Percentiles rank a stretch among this genome's conserved stretches.
phyloP scores from a whole-genome alignment of 2,329 filamentous ascomycete genomes.

The Verticillium albo-atrum region DNA sequence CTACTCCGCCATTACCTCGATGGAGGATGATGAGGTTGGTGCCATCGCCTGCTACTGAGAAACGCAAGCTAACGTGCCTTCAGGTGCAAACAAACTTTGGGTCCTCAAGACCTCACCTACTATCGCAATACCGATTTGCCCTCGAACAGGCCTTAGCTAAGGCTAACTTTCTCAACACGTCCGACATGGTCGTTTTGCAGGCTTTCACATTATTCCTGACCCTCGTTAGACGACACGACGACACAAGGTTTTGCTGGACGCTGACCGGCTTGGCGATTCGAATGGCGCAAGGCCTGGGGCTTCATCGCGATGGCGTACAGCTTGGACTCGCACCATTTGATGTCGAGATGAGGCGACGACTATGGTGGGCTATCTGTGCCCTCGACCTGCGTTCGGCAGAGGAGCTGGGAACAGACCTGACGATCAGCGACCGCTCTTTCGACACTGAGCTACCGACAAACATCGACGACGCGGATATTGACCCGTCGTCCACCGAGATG shows the following conservation, averaged over 20 bases:
- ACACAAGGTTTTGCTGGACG: constrained; percentile 55
- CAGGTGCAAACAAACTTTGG: constrained; percentile 35
- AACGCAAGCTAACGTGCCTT: neutral
- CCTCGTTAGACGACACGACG: constrained; percentile 40
- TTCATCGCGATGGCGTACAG: constrained; percentile 51
- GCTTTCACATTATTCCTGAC: constrained; percentile 53
- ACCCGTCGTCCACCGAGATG: constrained; percentile 39
- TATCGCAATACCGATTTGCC: constrained; percentile 45
- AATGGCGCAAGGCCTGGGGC: constrained; percentile 55
- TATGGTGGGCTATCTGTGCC: constrained; percentile 58
- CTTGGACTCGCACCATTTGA: constrained; percentile 53
- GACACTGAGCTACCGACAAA: constrained; percentile 47
- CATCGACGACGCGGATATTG: constrained; percentile 44
- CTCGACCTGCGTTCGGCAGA: constrained; percentile 53
- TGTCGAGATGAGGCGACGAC: constrained; percentile 53
- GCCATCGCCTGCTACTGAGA: neutral
- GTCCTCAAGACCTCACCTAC: constrained; percentile 37
- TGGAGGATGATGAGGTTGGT: constrained; percentile 52
- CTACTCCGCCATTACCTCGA: constrained; percentile 51
- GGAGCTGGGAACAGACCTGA: constrained; percentile 44
- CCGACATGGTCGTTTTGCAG: constrained; percentile 53
- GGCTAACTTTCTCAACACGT: constrained; percentile 53
- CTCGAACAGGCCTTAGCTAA: constrained; percentile 53
- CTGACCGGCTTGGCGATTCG: constrained; percentile 54
- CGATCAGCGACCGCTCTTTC: constrained; percentile 33